Percentiles rank a stretch among this genome's conserved stretches.
Evolutionary conservation across 2,329 filamentous ascomycete genomes (phyloP).

Genomic region (Phyllachora maydis): DNA sequence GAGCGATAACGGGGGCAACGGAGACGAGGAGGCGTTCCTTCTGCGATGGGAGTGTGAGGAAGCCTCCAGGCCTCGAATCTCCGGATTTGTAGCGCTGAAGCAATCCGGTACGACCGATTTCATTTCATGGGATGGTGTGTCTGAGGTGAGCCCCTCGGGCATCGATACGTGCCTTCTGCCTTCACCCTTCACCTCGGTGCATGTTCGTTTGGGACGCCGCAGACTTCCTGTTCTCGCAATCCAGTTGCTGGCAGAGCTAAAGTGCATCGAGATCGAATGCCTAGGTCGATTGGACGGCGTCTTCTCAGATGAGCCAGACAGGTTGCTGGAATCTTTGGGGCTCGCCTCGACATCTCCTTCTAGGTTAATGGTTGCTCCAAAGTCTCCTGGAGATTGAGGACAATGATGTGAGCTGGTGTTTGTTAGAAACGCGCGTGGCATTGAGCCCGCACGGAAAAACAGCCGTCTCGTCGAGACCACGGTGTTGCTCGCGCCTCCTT

Average conservation of each 20-base stretch:
- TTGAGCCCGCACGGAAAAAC: slow-evolving; percentile 7
- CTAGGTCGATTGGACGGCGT: slow-evolving; percentile 16
- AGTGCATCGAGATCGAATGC: slow-evolving; percentile 38
- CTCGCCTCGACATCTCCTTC: slow-evolving; percentile 1
- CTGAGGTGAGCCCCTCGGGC: slow-evolving; percentile 15
- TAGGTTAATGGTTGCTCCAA: background rate
- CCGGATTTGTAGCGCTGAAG: slow-evolving; percentile 10
- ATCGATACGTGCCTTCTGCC: slow-evolving; percentile 32
- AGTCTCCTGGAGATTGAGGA: background rate
- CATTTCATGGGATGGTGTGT: no score
- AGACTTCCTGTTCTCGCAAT: slow-evolving; percentile 34
- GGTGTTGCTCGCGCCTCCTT: no score
- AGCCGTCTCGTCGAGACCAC: slow-evolving; percentile 7
- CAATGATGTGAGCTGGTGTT: slow-evolving; percentile 7
- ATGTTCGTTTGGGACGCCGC: slow-evolving; percentile 29
- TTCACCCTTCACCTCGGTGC: slow-evolving; percentile 15
- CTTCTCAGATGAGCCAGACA: slow-evolving; percentile 4
- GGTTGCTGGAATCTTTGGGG: slow-evolving; percentile 3
- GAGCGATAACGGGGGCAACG: slow-evolving; percentile 29
- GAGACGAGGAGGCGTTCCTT: slow-evolving; percentile 25
- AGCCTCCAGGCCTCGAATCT: slow-evolving; percentile 14
- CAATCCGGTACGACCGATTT: background rate
- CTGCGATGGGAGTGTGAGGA: slow-evolving; percentile 3
- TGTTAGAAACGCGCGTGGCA: slow-evolving; percentile 15
- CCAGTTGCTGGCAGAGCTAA: slow-evolving; percentile 34